These are phyloP conservation scores for Globisporangium nagaii DNA, from an alignment of 352 stramenopile species.

Conservation along the genomic window DNA sequence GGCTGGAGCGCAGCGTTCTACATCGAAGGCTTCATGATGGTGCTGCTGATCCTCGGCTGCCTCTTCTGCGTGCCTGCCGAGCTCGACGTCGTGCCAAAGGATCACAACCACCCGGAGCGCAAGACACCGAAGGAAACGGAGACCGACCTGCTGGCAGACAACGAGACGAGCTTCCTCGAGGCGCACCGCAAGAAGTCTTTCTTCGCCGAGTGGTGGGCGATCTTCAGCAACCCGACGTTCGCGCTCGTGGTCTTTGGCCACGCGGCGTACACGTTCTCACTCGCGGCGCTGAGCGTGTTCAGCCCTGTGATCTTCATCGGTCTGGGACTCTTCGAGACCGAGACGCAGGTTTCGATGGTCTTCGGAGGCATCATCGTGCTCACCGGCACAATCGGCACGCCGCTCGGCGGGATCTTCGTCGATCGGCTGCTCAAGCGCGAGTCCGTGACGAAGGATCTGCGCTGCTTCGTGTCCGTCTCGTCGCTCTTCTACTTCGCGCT, in stretches of 20 bases:
- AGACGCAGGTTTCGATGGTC: conserved; percentile 78
- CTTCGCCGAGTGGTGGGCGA: conserved; percentile 47
- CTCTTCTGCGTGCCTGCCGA: conserved; percentile 52
- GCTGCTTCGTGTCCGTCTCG: conserved; percentile 49
- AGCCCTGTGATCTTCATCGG: conserved; percentile 86
- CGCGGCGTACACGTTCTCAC: conserved; percentile 83
- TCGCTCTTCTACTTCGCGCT: conserved; percentile 71
- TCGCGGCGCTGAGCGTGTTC: conserved; percentile 85
- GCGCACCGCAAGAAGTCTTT: conserved; percentile 30
- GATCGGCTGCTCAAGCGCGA: conserved; percentile 41
- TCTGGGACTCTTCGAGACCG: conserved; percentile 80
- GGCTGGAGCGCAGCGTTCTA: conserved; percentile 86
- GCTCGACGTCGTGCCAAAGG: conserved; percentile 45
- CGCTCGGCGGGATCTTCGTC: conserved; percentile 78
- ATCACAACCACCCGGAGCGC: conserved; percentile 18
- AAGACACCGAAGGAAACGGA: conserved; percentile 11
- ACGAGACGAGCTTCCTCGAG: conserved; percentile 27
- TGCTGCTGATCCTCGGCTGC: conserved; percentile 66
- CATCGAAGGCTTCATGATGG: conserved; percentile 82
- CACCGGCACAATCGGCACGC: conserved; percentile 85
- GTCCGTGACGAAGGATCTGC: conserved; percentile 22
- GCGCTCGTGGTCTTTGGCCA: conserved; percentile 79
- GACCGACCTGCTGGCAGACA: conserved; percentile 14
- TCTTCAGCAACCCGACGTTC: conserved; percentile 72
- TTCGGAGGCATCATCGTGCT: conserved; percentile 84